These are phyloP conservation scores for Lipomyces chichibuensis DNA, from an alignment of 805 yeast genomes.

Conservation along the genomic window DNA sequence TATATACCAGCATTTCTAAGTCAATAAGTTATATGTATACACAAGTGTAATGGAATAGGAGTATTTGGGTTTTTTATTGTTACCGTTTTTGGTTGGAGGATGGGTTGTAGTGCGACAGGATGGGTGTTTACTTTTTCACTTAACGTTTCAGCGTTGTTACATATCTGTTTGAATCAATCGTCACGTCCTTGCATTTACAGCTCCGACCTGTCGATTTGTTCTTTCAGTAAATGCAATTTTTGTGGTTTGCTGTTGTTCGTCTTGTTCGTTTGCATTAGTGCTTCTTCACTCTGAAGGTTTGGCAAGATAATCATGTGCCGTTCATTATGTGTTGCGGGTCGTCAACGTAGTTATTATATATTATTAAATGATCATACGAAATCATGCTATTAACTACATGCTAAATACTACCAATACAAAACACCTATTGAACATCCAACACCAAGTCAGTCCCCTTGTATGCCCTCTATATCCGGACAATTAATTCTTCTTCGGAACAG, in stretches of 20 bases:
- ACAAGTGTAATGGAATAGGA: slow-evolving; percentile 2
- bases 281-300: background rate
- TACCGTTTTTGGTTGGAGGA: background rate
- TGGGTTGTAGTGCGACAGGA: background rate
- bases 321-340: background rate
- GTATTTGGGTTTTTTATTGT: background rate
- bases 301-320: background rate
- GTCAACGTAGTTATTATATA: background rate
- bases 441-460: background rate
- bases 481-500: slow-evolving; percentile 22
- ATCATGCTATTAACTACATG: background rate
- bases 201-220: background rate
- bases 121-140: background rate
- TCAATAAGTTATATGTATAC: background rate
- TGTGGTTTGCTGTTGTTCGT: background rate
- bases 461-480: background rate
- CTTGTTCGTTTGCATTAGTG: background rate
- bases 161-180: background rate
- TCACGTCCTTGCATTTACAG: background rate
- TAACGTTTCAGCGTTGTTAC: background rate
- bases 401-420: background rate
- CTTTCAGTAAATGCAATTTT: background rate
- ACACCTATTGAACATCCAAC: background rate
- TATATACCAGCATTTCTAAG: background rate
- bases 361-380: background rate